Evolutionary conservation across 2,329 filamentous ascomycete species (phyloP).

Genomic region (Dichotomopilus funicola): DNA sequence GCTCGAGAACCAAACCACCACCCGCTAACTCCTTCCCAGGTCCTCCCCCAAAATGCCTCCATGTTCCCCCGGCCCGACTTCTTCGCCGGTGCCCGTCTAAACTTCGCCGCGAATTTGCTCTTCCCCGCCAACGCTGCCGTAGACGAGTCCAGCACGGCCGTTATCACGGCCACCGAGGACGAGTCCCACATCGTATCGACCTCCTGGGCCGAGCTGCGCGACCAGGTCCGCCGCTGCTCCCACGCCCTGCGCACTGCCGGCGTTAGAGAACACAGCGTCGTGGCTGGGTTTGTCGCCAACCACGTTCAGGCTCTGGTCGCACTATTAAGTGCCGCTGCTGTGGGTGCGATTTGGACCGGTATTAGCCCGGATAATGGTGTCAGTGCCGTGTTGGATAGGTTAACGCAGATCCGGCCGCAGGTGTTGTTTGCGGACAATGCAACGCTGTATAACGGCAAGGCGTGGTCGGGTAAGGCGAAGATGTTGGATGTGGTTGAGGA

Average conservation of each 20-base stretch:
- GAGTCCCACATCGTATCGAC: constrained; percentile 49
- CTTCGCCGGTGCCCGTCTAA: constrained; percentile 71
- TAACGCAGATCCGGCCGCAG: constrained; percentile 77
- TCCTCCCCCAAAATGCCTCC: constrained; percentile 57
- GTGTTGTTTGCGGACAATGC: constrained; percentile 84
- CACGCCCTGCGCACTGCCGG: constrained; percentile 61
- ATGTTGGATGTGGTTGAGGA: constrained; percentile 66
- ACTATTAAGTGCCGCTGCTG: constrained; percentile 73
- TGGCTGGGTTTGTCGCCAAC: constrained; percentile 79
- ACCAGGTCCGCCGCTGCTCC: constrained; percentile 68
- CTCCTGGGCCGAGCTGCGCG: constrained; percentile 74
- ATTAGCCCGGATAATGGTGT: constrained; percentile 91
- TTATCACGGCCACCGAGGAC: constrained; percentile 75
- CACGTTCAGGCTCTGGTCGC: constrained; percentile 81
- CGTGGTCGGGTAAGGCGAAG: constrained; percentile 74
- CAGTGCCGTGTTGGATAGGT: constrained; percentile 79
- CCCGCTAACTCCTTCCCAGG: constrained; percentile 38
- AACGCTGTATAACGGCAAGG: constrained; percentile 83
- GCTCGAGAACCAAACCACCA: neutral
- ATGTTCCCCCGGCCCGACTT: constrained; percentile 87
- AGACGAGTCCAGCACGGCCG: constrained; percentile 56
- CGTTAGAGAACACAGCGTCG: constrained; percentile 49
- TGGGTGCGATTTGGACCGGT: constrained; percentile 89
- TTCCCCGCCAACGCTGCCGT: constrained; percentile 58
- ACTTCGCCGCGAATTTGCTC: constrained; percentile 92